A percentile compares a stretch with the other conserved stretches of the same genome.
Conservation (phyloP, 2,329 filamentous ascomycete genomes). For the Penicillium sp. region DNA sequence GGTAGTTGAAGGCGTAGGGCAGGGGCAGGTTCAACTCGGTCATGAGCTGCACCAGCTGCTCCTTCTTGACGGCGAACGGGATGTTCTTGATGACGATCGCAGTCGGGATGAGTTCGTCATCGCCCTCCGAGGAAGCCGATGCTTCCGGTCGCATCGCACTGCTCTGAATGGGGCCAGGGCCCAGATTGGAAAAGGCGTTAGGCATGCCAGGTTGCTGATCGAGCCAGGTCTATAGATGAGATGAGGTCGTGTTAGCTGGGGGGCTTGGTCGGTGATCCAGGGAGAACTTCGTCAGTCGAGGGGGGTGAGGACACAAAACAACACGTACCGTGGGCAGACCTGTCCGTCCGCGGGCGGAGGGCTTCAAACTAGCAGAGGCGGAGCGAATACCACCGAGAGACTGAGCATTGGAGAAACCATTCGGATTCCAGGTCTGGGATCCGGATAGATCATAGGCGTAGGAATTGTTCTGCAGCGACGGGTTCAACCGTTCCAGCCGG, state of each 20-base stretch:
- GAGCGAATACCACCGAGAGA: conserved; percentile 60
- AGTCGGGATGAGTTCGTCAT: conserved; percentile 90
- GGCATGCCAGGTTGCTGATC: conserved; percentile 52
- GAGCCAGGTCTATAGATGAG: conserved; percentile 54
- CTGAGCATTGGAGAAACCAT: conserved; percentile 63
- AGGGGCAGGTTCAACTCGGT: conserved; percentile 87
- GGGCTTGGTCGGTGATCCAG: not conserved
- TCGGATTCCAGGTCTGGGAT: conserved; percentile 77
- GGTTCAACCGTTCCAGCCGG: conserved; percentile 54
- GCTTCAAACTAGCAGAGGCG: conserved; percentile 55
- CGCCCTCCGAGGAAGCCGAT: conserved; percentile 39
- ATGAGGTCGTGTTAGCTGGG: not conserved
- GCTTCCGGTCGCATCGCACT: conserved; percentile 41
- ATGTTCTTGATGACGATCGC: conserved; percentile 99
- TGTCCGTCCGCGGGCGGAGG: conserved; percentile 51
- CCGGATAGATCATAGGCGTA: conserved; percentile 65
- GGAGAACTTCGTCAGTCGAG: not conserved
- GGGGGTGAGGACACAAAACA: not conserved
- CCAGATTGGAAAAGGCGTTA: conserved; percentile 45
- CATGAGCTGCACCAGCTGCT: conserved; percentile 90
- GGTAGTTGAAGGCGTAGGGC: conserved; percentile 98
- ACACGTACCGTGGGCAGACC: conserved; percentile 67
- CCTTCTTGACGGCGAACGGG: conserved; percentile 95
- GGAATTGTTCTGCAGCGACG: conserved; percentile 53
- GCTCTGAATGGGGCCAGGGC: conserved; percentile 40